Evolutionary conservation across 345 rosid genomes (phyloP), one percentile per base, ranked within the genome.

Genomic region (Raphanus sativus): DNA sequence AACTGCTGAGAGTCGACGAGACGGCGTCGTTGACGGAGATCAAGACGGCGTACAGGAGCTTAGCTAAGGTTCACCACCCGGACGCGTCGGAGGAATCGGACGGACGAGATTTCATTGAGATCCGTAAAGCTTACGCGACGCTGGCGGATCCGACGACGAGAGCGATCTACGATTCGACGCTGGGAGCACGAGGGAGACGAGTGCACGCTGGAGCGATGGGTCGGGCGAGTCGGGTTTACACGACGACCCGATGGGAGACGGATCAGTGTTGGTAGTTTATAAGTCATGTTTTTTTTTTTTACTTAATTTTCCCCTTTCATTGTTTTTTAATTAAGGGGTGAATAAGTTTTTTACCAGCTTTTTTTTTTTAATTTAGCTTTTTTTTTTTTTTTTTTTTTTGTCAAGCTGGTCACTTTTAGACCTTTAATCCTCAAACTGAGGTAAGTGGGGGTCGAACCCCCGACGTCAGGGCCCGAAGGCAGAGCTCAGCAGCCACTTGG

Each of bases 191-290:
- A 7, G 61, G 54, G 67, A 77, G 81, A 25, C 75, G 83, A 9
- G 75, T 81, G 6, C 60, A 81, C 45, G 32, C 66, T 8, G 79
- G 82, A 6, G 69, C 79, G 0, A 80, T 69, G 79, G 68, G 75
- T 67, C 65, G 79, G 16, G 2, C 67, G 71, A 76, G 65, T 73
- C 74, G 65, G 84, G 50, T 62, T 2, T 75, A 75, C 69, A 3
- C 79, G 5, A 62, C 86, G 24, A 76, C 90, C 80, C 89, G 93
- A 71, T 92, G 97, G 97, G 97, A 92, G 62, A 92, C 97, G 52
- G 97, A 92, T 76, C 97, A 91, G 87, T 91, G 97, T 84, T 91
- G 97, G 97, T 91, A 1, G 81, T 8, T 21, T 55, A 21, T 28
- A 28, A 38, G 58, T 62, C 63, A 60, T 79, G 36, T 52, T 55